phyloP scores from a whole-genome alignment of 148 eudicot species.

The Silene conica region DNA sequence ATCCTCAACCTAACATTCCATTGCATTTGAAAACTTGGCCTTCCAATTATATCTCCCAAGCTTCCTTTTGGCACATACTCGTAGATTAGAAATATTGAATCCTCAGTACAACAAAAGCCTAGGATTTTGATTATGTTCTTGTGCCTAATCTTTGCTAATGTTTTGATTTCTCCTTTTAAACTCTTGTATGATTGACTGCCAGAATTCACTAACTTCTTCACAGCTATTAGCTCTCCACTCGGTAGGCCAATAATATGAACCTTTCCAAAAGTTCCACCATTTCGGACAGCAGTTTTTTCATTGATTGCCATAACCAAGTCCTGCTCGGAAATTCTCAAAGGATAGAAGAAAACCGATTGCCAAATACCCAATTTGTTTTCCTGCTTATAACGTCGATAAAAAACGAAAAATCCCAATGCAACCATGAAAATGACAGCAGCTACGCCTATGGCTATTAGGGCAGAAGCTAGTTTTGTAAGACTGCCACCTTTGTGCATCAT shows the following conservation, averaged over 20 bases:
- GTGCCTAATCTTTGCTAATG: slow-evolving; percentile 77
- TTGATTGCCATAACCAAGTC: slow-evolving; percentile 64
- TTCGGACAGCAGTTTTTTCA: slow-evolving; percentile 51
- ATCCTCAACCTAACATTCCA: slow-evolving; percentile 67
- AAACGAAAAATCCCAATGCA: slow-evolving; percentile 31
- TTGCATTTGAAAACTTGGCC: slow-evolving; percentile 41
- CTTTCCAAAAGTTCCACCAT: slow-evolving; percentile 55
- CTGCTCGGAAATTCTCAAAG: slow-evolving; percentile 64
- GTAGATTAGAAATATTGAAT: slow-evolving; percentile 62
- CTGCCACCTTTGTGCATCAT: slow-evolving; percentile 31
- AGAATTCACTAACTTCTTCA: slow-evolving; percentile 54
- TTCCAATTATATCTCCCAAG: slow-evolving; percentile 62
- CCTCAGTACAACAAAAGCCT: slow-evolving; percentile 62
- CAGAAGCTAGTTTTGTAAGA: slow-evolving; percentile 46
- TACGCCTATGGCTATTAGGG: slow-evolving; percentile 44
- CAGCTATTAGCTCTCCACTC: slow-evolving; percentile 73
- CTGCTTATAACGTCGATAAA: slow-evolving; percentile 38
- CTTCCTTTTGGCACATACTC: slow-evolving; percentile 68
- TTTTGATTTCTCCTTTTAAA: slow-evolving; percentile 69
- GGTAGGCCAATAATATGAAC: slow-evolving; percentile 67
- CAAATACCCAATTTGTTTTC: slow-evolving; percentile 34
- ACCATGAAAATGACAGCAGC: slow-evolving; percentile 33
- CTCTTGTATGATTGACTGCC: slow-evolving; percentile 48
- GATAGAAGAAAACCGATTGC: slow-evolving; percentile 78
- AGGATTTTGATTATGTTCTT: slow-evolving; percentile 66